Base-by-base conservation (phyloP, 2,329 filamentous ascomycete genomes). In the Fusarium guadeloupense region DNA sequence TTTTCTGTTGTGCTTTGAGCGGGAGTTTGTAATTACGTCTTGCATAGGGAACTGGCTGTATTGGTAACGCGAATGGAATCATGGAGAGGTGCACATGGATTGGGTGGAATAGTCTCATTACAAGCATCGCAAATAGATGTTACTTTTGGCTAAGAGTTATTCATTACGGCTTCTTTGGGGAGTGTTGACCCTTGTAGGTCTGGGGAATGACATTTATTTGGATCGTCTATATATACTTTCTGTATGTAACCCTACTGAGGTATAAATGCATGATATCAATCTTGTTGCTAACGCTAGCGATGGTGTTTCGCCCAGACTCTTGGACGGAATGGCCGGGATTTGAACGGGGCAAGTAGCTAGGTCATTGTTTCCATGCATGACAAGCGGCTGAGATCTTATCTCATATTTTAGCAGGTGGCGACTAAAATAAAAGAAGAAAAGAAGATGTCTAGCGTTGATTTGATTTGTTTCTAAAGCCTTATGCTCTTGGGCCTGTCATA, bases 1-100 rank as follows among this genome's bases (percentile, higher is more conserved):
- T 59, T 49, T 59, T 59, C 26, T 52, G 47, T 64, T 53, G 38
- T 61, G 42, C 50, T 61, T 61, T 50, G 25, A 59, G 63, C 60
- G 45, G 60, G 67, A 52, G 53, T 57, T 49, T 52, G 35, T 55
- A 47, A 44, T 39, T 54, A 50, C 28, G 39, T 38, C 20, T 50
- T 66, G 19, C 25, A 39, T 46, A 54, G 41, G 41, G 42, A 51
- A 34, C 9, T 38, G 35, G 45, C 19, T 62, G 31, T 33, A 35
- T 16, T 49, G 42, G 33, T 28, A 39, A 46, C 26, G 20, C 25
- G 38, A 26, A 21, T 28, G 26, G 40, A 31, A 46, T 30, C 16
- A 28, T n/a, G n/a, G n/a, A n/a, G n/a, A 13, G 25, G 25, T 2
- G 25, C 25, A 26, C 25, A 26, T 28, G 19, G 21, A 26, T 19